These are phyloP conservation scores for Sicyos baderoa DNA, from an alignment of 306 rosid species.

Conservation along the genomic window DNA sequence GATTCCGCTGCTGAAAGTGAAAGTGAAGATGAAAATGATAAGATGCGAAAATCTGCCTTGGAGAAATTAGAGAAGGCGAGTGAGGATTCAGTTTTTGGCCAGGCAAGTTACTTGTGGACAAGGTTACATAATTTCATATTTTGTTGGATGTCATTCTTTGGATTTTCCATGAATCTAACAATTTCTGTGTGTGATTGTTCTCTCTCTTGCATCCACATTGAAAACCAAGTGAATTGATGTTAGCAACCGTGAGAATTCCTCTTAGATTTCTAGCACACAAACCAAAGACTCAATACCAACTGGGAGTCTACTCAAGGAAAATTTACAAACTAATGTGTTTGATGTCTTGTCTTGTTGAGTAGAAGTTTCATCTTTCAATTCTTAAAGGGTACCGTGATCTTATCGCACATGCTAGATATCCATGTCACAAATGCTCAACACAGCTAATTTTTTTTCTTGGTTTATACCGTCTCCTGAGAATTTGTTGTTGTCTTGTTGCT, in stretches of 20 bases:
- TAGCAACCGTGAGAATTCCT: not conserved
- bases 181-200: not conserved
- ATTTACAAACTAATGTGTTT: not conserved
- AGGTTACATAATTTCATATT: not conserved
- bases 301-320: not conserved
- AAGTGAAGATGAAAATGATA: slow-evolving; percentile 42
- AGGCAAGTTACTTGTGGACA: slow-evolving; percentile 46
- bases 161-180: not conserved
- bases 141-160: not conserved
- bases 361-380: not conserved
- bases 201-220: slow-evolving; percentile 14
- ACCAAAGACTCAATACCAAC: not conserved
- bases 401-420: not conserved
- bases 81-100: slow-evolving; percentile 71
- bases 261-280: not conserved
- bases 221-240: not conserved
- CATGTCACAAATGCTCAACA: not conserved
- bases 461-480: not conserved
- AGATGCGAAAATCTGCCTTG: slow-evolving; percentile 55
- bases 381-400: not conserved
- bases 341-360: not conserved
- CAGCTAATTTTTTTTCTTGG: not conserved
- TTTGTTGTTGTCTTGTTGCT: not conserved
- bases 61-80: slow-evolving; percentile 88
- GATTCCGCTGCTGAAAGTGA: slow-evolving; percentile 36